Percentiles rank a stretch among this genome's conserved stretches.
Conservation (phyloP, 2,329 filamentous ascomycete species). For the Zymoseptoria ardabiliae region DNA sequence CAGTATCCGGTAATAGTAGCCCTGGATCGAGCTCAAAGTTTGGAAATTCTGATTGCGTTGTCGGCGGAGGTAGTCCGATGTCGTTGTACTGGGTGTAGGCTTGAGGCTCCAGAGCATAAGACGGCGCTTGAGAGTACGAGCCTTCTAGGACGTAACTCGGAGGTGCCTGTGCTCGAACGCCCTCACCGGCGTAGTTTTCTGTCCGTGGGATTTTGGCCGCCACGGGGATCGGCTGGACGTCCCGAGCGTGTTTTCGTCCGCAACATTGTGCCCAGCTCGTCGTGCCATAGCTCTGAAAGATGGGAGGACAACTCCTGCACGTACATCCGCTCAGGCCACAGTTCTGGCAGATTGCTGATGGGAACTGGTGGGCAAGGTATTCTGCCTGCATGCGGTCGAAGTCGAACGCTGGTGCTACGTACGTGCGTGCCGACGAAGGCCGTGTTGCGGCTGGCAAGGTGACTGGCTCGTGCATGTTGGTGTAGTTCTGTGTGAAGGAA, state of each 20-base stretch:
- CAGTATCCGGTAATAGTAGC: conserved; percentile 8
- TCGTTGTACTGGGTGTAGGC: conserved; percentile 4
- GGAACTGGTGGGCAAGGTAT: conserved; percentile 27
- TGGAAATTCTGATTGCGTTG: conserved; percentile 2
- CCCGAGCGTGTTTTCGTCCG: conserved; percentile 27
- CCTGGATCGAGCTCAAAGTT: conserved; percentile 9
- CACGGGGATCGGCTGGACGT: conserved; percentile 15
- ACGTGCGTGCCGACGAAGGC: conserved; percentile 6
- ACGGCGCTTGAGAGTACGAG: background rate
- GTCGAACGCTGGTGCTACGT: conserved; percentile 18
- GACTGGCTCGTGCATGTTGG: background rate
- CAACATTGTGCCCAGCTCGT: conserved; percentile 30
- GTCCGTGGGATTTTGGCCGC: conserved; percentile 12
- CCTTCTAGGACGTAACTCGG: background rate
- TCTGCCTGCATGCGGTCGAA: conserved; percentile 21
- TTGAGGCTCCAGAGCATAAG: conserved; percentile 1
- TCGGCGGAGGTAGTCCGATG: conserved; percentile 4
- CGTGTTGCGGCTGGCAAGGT: conserved; percentile 5
- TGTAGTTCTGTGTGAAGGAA: conserved; percentile 1
- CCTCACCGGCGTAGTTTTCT: conserved; percentile 8
- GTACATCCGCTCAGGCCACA: conserved; percentile 29
- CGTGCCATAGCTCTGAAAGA: conserved; percentile 25
- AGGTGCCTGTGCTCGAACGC: background rate
- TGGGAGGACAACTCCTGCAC: conserved; percentile 27
- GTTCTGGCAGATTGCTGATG: conserved; percentile 29